Conservation (phyloP, 2,329 filamentous ascomycete species). For the Colletotrichum sp. region DNA sequence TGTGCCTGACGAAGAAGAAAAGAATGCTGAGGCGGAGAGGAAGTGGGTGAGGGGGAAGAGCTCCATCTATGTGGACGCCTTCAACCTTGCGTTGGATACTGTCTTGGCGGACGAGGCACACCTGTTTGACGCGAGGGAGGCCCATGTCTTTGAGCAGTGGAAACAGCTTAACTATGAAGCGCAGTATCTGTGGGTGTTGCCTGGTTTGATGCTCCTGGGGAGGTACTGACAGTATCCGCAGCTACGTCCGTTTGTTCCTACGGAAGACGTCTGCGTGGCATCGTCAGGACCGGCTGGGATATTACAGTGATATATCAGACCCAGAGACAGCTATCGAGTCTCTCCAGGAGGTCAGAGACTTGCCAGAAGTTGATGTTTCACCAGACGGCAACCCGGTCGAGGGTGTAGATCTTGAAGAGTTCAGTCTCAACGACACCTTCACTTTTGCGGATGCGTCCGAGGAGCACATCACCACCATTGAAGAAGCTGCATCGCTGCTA, state of each 20-base stretch:
- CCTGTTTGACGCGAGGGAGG: slow-evolving; percentile 82
- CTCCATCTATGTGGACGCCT: slow-evolving; percentile 96
- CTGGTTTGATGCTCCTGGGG: neutral
- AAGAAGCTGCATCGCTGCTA: slow-evolving; percentile 82
- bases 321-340: slow-evolving; percentile 66
- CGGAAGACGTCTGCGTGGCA: slow-evolving; percentile 94
- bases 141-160: slow-evolving; percentile 79
- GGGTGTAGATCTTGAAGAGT: slow-evolving; percentile 43
- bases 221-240: slow-evolving; percentile 36
- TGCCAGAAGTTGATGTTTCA: slow-evolving; percentile 49
- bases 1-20: slow-evolving; percentile 37
- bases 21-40: slow-evolving; percentile 10
- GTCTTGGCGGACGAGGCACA: slow-evolving; percentile 89
- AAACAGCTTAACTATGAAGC: slow-evolving; percentile 76
- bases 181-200: slow-evolving; percentile 78
- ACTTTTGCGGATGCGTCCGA: slow-evolving; percentile 82
- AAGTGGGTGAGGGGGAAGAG: slow-evolving; percentile 76
- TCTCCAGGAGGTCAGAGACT: slow-evolving; percentile 61
- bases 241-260: slow-evolving; percentile 90
- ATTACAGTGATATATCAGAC: slow-evolving; percentile 83
- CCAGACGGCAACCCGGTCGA: slow-evolving; percentile 24
- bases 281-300: slow-evolving; percentile 76
- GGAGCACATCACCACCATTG: slow-evolving; percentile 73
- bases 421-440: slow-evolving; percentile 61
- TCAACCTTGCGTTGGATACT: slow-evolving; percentile 88